These are phyloP conservation scores for Colletotrichum euphorbiae DNA, from an alignment of 2,329 filamentous ascomycete genomes.

Conservation along the genomic window DNA sequence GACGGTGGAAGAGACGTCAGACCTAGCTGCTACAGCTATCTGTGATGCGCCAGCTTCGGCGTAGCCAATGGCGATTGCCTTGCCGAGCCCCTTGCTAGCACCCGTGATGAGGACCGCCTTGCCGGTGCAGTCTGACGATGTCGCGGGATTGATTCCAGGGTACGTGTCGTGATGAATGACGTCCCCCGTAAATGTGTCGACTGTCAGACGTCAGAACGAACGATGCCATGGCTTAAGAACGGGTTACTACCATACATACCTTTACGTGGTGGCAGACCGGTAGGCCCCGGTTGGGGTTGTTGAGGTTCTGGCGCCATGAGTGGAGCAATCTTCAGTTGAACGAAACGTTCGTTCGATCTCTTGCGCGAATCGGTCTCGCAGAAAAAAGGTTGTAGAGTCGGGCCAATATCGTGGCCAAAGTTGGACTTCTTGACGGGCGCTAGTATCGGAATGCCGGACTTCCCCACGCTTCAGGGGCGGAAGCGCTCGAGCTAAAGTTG, in stretches of 20 bases:
- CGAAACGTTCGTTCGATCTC: slow-evolving; percentile 28
- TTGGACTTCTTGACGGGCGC: neutral
- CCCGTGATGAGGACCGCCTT: slow-evolving; percentile 64
- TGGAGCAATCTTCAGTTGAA: slow-evolving; percentile 16
- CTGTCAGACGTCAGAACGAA: slow-evolving; percentile 15
- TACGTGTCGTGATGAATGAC: slow-evolving; percentile 64
- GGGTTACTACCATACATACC: slow-evolving; percentile 5
- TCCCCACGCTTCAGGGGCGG: slow-evolving; percentile 26
- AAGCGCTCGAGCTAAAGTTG: neutral
- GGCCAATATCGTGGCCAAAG: neutral
- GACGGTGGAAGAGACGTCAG: slow-evolving; percentile 53
- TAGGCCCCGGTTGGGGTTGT: slow-evolving; percentile 17
- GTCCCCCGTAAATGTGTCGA: slow-evolving; percentile 43
- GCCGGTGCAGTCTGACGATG: slow-evolving; percentile 51
- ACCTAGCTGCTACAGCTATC: slow-evolving; percentile 67
- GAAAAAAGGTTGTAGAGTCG: neutral
- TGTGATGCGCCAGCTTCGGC: slow-evolving; percentile 63
- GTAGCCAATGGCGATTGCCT: slow-evolving; percentile 65
- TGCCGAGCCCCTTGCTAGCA: slow-evolving; percentile 66
- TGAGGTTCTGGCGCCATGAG: slow-evolving; percentile 17
- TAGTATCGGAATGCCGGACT: slow-evolving; percentile 28
- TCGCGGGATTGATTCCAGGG: slow-evolving; percentile 57
- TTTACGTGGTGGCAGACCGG: slow-evolving; percentile 32
- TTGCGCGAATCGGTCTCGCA: neutral
- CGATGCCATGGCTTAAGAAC: rapidly evolving